Conservation (phyloP, 2,329 filamentous ascomycete species). For the Elsinoe necatrix region DNA sequence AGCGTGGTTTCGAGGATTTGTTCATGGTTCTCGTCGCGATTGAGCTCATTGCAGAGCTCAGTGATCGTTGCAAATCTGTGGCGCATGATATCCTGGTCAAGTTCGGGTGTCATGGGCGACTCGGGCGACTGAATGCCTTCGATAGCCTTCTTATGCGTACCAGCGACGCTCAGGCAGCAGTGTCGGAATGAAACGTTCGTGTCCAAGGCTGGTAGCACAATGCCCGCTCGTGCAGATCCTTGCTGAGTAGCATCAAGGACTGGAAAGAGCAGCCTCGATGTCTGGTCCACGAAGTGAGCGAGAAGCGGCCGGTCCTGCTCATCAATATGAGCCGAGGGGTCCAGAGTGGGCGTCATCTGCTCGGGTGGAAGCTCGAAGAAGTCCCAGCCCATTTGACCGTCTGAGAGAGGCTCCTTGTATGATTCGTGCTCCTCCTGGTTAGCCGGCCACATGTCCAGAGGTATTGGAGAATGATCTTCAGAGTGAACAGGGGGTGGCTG, state of each 20-base stretch:
- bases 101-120: conserved; percentile 24
- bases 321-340: conserved; percentile 72
- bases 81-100: conserved; percentile 84
- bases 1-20: conserved; percentile 87
- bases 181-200: conserved; percentile 90
- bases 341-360: conserved; percentile 52
- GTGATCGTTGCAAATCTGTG: conserved; percentile 85
- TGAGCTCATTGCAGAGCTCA: conserved; percentile 73
- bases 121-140: conserved; percentile 51
- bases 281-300: conserved; percentile 82
- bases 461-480: conserved; percentile 53
- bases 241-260: conserved; percentile 85
- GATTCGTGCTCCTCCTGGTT: conserved; percentile 59
- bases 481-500: conserved; percentile 59
- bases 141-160: conserved; percentile 81
- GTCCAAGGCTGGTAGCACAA: conserved; percentile 80
- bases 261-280: conserved; percentile 83
- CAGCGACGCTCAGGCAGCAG: conserved; percentile 88
- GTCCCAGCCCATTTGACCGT: conserved; percentile 56
- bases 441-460: conserved; percentile 61
- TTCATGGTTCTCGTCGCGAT: conserved; percentile 70
- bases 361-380: conserved; percentile 76
- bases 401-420: conserved; percentile 56
- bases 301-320: conserved; percentile 80
- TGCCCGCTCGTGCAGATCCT: conserved; percentile 68